phyloP scores from a whole-genome alignment of 2,329 filamentous ascomycete species.

The Trichoderma sp. region DNA sequence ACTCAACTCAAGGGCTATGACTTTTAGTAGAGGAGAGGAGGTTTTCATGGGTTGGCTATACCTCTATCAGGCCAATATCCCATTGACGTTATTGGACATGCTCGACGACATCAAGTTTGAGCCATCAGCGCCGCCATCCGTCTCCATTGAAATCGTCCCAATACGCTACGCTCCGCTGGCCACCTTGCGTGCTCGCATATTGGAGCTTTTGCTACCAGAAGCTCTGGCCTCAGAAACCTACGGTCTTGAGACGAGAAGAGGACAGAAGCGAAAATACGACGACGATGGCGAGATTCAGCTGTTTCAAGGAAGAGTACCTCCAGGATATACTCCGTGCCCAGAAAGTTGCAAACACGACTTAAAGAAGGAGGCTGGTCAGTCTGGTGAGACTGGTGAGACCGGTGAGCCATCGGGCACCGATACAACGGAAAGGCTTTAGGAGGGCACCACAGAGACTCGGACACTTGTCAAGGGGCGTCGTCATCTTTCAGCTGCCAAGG shows the following conservation, averaged over 20 bases:
- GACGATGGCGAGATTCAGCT: neutral
- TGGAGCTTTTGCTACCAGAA: constrained; percentile 19
- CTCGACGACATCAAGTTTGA: neutral
- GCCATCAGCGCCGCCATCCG: constrained; percentile 4
- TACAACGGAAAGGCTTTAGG: neutral
- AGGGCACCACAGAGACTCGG: neutral
- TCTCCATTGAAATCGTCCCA: neutral
- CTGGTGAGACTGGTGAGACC: too few species aligned
- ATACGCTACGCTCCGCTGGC: neutral
- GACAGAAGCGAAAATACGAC: neutral
- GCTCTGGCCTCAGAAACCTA: neutral
- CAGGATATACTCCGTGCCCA: neutral
- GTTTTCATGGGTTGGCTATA: neutral
- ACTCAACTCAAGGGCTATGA: neutral
- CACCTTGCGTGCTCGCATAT: neutral
- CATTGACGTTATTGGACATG: constrained; percentile 13
- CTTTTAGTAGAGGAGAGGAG: neutral
- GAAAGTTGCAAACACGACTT: too few species aligned
- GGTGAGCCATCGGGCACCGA: neutral
- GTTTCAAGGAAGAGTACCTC: neutral
- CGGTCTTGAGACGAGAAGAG: neutral
- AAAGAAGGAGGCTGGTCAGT: too few species aligned
- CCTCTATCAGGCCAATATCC: constrained; percentile 16
- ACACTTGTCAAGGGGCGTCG: neutral
- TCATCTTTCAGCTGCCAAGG: neutral